Evolutionary conservation across 2,329 filamentous ascomycete genomes (phyloP), one percentile per base, ranked within the genome.

Genomic region (Teratosphaeriaceae sp.): DNA sequence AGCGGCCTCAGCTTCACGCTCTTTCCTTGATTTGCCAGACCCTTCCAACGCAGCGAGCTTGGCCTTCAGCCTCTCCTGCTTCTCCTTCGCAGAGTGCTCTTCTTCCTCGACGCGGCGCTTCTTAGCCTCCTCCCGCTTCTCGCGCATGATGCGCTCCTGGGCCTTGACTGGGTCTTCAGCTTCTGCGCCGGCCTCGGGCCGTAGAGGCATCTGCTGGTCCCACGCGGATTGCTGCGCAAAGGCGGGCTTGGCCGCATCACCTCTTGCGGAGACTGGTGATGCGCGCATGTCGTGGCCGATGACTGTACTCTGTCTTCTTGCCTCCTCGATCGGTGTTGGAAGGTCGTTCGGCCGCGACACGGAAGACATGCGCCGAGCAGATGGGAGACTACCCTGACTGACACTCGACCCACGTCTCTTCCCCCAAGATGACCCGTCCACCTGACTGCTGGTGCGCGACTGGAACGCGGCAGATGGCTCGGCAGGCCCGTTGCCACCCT

Each of bases 401-500:
- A 94, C 84, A 2, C 90, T 97, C 13, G 90, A 96, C 45, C 85
- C 85, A 49, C 90, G 82, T 48, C 88, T 80, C 51, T 88, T 80
- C 27, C 75, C 76, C 71, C 85, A 89, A 2, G 79, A 72, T 11
- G 70, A 64, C 26, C 64, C 66, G 46, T 79, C 80, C 51, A 84
- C 80, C 47, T 85, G 81, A 13, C 68, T 72, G 51, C 72, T 79
- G 26, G 77, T 76, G 47, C 88, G 78, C 3, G 86, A 87, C 62
- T 95, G 89, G 61, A 94, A 95, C 3, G 87, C 84, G 31, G 85
- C 75, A 23, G 88, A 94, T 12, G 88, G 86, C 60, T 96, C 90
- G 21, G 85, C 82, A 26, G 84, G 84, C 3, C 77, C 77, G 48
- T 67, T 66, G 19, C 76, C 70, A 16, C 86, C 80, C 36, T 77